Evolutionary conservation across 2,329 filamentous ascomycete species (phyloP), one percentile per base, ranked within the genome.

Genomic region (Calonectria naviculata): DNA sequence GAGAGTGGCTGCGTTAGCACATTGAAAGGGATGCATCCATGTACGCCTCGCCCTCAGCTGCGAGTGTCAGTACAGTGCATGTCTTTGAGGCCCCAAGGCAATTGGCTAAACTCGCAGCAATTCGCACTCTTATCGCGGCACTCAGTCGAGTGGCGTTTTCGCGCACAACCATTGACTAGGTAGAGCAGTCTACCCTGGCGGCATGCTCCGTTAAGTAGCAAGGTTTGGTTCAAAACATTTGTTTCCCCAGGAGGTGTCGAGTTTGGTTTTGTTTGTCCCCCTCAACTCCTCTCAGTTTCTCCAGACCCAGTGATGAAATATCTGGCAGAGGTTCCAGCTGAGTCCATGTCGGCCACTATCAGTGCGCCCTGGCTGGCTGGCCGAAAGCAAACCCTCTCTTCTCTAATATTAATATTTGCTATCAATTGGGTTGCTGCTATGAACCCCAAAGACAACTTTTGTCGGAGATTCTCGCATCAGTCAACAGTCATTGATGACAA

Each of bases 401-500:
- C 64, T 34, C 41, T 63, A 9, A 5, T 68, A 17, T 44, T 58
- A 17, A 26, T 64, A 26, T n/a, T 31, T 24, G n/a, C 28, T 4
- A 6, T 38, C 15, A 21, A 54, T 19, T 65, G 24, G 26, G 49
- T 26, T 17, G 28, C 46, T 21, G 67, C 61, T n/a, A 24, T 60
- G 28, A 65, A 70, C 29, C 67, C 67, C 2, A 65, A 24, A 24
- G 61, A 70, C 34, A 84, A 89, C 77, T 91, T 87, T 67, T 88
- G 86, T 73, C 79, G 86, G 42, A 81, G 85, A 36, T 88, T 85
- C 79, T 87, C 87, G 47, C 90, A 92, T 76, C 88, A 91, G 77
- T 89, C 89, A 3, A 85, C 90, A 3, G 83, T 90, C 9, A 84
- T 92, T 44, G 88, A 91, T 77, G 80, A 85, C 31, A 86, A 84